Evolutionary conservation across 306 rosid genomes (phyloP).

Genomic region (Medicago lupulina): DNA sequence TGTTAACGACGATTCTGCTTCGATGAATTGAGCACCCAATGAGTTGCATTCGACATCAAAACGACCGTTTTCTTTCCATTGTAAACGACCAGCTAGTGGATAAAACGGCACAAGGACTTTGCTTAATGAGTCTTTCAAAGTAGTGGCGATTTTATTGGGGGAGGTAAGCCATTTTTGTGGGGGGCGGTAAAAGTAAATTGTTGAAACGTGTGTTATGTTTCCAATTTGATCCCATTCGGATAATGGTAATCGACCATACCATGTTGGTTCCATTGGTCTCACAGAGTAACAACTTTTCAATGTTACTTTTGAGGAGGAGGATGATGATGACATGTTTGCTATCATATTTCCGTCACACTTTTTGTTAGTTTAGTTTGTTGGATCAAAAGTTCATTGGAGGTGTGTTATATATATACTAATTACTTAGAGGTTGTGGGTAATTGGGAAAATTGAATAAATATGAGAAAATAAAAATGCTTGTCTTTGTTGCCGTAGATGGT

Average conservation of each 20-base stretch:
- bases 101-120: conserved; percentile 63
- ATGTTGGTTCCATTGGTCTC: conserved; percentile 51
- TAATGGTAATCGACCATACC: conserved; percentile 46
- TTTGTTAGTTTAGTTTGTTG: neutral
- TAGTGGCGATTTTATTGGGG: conserved; percentile 32
- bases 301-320: conserved; percentile 32
- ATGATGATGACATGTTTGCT: conserved; percentile 39
- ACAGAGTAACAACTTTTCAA: conserved; percentile 43
- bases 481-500: conserved; percentile 5
- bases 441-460: neutral
- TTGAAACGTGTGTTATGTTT: conserved; percentile 52
- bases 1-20: conserved; percentile 50
- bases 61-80: conserved; percentile 52
- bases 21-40: conserved; percentile 51
- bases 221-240: conserved; percentile 70
- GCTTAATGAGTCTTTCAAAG: conserved; percentile 54
- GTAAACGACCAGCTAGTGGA: conserved; percentile 66
- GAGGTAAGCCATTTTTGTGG: conserved; percentile 24
- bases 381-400: neutral
- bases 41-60: conserved; percentile 65
- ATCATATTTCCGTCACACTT: neutral
- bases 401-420: conserved; percentile 4
- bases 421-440: neutral
- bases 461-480: neutral
- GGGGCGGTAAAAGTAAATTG: conserved; percentile 56